Conservation (phyloP, 1,139 yeast genomes). For the Suhomyces chickasaworum region DNA sequence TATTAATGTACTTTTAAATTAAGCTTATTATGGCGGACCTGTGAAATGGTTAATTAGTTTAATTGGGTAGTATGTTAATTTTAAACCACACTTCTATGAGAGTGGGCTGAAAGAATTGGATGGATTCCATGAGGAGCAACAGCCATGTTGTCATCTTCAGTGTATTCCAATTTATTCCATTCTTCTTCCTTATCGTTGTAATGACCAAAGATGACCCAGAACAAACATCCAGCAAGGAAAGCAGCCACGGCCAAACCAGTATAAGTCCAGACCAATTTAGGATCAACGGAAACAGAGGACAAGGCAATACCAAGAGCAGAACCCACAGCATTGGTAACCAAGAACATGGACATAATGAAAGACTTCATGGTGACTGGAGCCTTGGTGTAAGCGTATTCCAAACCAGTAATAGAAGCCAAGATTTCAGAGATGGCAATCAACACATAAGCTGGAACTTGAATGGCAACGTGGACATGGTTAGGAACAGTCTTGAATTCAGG, state of each 20-base stretch:
- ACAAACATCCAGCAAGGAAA: conserved; percentile 58
- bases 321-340: conserved; percentile 66
- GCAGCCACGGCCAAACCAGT: conserved; percentile 63
- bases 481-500: conserved; percentile 38
- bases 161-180: conserved; percentile 55
- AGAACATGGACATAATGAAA: conserved; percentile 62
- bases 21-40: background rate
- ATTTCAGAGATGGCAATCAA: conserved; percentile 66
- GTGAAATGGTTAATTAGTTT: no score
- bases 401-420: conserved; percentile 65
- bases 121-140: conserved; percentile 14
- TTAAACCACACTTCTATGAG: conserved; percentile 20
- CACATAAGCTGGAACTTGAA: conserved; percentile 65
- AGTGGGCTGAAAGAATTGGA: conserved; percentile 19
- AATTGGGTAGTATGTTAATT: no score
- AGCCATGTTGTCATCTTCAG: conserved; percentile 22
- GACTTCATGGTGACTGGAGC: conserved; percentile 69
- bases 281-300: conserved; percentile 64
- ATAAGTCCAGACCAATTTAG: conserved; percentile 69
- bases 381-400: conserved; percentile 70
- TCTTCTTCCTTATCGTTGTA: conserved; percentile 63
- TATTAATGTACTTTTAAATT: background rate
- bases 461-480: conserved; percentile 59
- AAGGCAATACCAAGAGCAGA: conserved; percentile 74
- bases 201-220: conserved; percentile 62